phyloP scores from a whole-genome alignment of 192 early-diverging fungal species.

The Coemansia furcata region DNA sequence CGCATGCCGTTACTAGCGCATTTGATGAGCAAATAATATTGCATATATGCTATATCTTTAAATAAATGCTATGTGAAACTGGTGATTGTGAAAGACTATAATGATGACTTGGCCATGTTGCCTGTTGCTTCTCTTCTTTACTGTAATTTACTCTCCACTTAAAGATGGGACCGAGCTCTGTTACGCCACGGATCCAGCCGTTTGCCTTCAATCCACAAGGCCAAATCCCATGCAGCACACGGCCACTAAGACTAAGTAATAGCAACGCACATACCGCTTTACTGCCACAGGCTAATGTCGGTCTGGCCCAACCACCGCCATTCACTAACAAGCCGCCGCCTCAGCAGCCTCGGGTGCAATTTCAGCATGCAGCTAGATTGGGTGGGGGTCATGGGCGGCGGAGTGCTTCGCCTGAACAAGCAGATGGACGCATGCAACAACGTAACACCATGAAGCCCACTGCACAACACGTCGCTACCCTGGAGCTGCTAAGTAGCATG shows the following conservation, averaged over 20 bases:
- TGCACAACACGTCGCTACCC: background rate
- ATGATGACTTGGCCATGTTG: background rate
- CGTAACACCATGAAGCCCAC: background rate
- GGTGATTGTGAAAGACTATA: background rate
- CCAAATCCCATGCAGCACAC: constrained; percentile 30
- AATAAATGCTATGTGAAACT: background rate
- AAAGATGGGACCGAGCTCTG: background rate
- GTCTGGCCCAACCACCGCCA: background rate
- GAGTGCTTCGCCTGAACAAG: background rate
- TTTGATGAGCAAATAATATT: background rate
- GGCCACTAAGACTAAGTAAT: constrained; percentile 22
- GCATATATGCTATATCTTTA: background rate
- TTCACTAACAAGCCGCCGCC: background rate
- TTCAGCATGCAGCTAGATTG: background rate
- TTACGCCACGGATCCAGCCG: constrained; percentile 11
- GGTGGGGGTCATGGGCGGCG: background rate
- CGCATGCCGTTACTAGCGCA: background rate
- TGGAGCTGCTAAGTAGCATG: background rate
- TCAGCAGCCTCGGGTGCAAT: background rate
- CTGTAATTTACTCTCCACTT: background rate
- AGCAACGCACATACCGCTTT: background rate
- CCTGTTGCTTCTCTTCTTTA: background rate
- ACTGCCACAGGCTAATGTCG: background rate
- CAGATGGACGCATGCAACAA: background rate
- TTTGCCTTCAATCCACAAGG: constrained; percentile 40